Evolutionary conservation across 176 grass and related monocot species (phyloP), one percentile per base, ranked within the genome.

Genomic region (Lolium perenne): DNA sequence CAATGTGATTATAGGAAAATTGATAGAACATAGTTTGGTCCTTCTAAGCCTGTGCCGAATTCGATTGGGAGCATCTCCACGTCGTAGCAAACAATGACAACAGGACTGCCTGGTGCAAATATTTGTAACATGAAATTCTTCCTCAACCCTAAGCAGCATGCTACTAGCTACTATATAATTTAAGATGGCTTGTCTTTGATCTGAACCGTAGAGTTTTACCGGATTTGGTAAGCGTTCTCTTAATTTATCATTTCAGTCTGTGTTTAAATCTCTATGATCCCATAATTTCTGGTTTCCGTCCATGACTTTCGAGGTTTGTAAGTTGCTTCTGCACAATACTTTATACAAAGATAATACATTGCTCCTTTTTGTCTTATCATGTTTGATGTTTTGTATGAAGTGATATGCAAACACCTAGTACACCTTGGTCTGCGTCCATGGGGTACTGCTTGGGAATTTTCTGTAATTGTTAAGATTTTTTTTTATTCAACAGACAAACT

Each of bases 401-500:
- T 23, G 59, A 64, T 64, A 22, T 26, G 46, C 73, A 84, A 63
- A 64, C 13, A 78, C 47, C 32, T 10, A 35, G 48, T n/a, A 54
- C 56, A 72, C 17, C 45, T 84, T 80, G 55, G 15, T 47, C 48
- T 67, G 67, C 35, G 9, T 16, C 41, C 71, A 71, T 86, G 61
- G 48, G n/a, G 20, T 68, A 82, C 4, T 51, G 49, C 49, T 77
- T 77, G 12, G 43, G 38, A 32, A 12, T 79, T 8, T 58, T 84
- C n/a, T 57, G 65, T 82, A 59, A 82, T 32, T 83, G 40, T 40
- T 82, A 57, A 73, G n/a, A 80, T 25, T 87, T 88, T 88, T 88
- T 93, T 47, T 6, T 32, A 75, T 91, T 84, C 16, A 56, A 80
- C 86, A 98, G 93, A 83, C 88, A 71, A 82, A 69, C 38, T 92